phyloP scores from a whole-genome alignment of 225 moss, liverwort and hornwort genomes.

The Antitrichia curtipendula region DNA sequence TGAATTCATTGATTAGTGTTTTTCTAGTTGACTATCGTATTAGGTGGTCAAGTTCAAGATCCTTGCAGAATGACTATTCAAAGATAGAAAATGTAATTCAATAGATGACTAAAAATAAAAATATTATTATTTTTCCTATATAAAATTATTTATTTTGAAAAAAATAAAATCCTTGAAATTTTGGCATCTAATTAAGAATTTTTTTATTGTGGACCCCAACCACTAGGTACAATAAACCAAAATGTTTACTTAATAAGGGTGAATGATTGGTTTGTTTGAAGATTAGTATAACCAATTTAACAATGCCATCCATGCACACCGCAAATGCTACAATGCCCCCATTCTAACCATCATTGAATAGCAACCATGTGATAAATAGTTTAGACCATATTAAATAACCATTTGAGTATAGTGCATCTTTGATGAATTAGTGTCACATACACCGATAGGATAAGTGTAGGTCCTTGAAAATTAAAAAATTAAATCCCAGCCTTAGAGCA shows the following conservation, averaged over 20 bases:
- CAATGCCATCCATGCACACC: rapidly evolving
- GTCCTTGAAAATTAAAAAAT: rapidly evolving
- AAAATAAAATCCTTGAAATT: background rate
- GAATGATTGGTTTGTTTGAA: background rate
- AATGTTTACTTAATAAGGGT: background rate
- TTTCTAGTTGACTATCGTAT: background rate
- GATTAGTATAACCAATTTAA: background rate
- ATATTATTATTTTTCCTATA: background rate
- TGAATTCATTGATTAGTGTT: background rate
- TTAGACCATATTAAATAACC: background rate
- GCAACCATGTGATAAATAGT: background rate
- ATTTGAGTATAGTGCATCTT: rapidly evolving
- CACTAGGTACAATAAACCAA: background rate
- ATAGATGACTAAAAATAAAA: background rate
- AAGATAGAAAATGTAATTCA: background rate
- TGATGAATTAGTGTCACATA: background rate
- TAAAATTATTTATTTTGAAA: too few species aligned
- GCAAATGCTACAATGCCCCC: background rate
- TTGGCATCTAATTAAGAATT: background rate
- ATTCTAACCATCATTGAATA: background rate
- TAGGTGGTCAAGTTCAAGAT: background rate
- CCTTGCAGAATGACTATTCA: rapidly evolving
- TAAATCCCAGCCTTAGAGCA: rapidly evolving
- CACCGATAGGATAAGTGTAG: rapidly evolving
- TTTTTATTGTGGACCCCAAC: rapidly evolving